phyloP scores from a whole-genome alignment of 345 rosid genomes.

The Cardamine resedifolia region DNA sequence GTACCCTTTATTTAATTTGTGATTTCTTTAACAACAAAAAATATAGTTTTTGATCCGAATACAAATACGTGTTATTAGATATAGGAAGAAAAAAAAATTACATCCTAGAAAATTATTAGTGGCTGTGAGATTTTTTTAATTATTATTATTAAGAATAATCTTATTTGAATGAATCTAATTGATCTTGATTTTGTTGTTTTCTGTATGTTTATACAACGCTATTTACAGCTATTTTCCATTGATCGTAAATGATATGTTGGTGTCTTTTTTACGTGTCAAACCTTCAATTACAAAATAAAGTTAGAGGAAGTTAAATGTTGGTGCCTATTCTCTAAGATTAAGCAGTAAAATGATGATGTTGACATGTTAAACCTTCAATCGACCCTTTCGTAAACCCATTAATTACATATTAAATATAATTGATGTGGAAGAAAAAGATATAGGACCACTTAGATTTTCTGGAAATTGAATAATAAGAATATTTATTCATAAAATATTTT shows the following conservation, averaged over 20 bases:
- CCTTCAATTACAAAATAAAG: too few species aligned
- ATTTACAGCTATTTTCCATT: background rate
- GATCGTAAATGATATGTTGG: background rate
- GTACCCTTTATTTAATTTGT: background rate
- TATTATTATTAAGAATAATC: background rate
- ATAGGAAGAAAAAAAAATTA: too few species aligned
- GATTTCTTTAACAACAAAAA: background rate
- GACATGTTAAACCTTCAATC: too few species aligned
- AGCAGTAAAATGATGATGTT: background rate
- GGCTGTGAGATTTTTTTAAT: background rate
- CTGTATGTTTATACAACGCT: background rate
- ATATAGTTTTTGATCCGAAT: background rate
- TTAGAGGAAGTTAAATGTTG: too few species aligned
- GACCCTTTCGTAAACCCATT: background rate
- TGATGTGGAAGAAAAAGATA: background rate
- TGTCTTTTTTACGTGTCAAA: too few species aligned
- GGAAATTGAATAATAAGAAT: background rate
- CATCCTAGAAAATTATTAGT: background rate
- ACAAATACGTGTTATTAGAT: too few species aligned
- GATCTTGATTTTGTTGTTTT: background rate
- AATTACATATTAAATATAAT: background rate
- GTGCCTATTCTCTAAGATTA: too few species aligned
- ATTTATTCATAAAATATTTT: background rate
- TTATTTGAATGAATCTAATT: background rate
- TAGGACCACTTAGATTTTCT: background rate